phyloP scores from a whole-genome alignment of 306 rosid genomes.

The Albizia julibrissin region DNA sequence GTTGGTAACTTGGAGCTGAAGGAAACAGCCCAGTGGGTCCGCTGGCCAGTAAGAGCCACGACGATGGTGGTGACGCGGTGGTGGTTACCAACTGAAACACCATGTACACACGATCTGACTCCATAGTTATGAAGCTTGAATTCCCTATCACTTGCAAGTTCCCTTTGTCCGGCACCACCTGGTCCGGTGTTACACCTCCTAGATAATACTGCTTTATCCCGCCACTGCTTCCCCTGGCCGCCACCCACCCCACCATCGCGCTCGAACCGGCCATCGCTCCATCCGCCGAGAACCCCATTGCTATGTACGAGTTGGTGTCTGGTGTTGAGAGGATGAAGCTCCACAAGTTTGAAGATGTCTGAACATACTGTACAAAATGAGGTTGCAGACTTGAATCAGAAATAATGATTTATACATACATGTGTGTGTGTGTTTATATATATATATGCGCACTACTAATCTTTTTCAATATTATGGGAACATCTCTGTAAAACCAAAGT shows the following conservation, averaged over 20 bases:
- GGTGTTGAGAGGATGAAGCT: constrained; percentile 78
- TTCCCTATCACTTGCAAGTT: constrained; percentile 45
- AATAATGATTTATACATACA: background rate
- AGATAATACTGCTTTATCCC: constrained; percentile 56
- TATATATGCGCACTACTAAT: background rate
- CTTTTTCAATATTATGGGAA: background rate
- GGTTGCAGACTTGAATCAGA: background rate
- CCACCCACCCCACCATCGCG: constrained; percentile 83
- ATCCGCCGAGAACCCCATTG: constrained; percentile 66
- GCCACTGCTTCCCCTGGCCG: constrained; percentile 41
- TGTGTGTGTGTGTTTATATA: too few relatives aligned
- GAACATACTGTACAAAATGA: constrained; percentile 47
- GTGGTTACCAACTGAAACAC: constrained; percentile 58
- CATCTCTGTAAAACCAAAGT: background rate
- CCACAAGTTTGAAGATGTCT: constrained; percentile 54
- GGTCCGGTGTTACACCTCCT: constrained; percentile 56
- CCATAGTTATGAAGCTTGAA: constrained; percentile 49
- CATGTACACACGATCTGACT: constrained; percentile 48
- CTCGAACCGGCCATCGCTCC: constrained; percentile 77
- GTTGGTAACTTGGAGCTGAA: constrained; percentile 47
- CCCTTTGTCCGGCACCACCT: constrained; percentile 60
- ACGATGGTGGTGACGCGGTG: constrained; percentile 42
- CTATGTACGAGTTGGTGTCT: constrained; percentile 57
- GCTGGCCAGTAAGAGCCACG: constrained; percentile 51
- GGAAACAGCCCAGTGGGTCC: constrained; percentile 64